Base-by-base conservation (phyloP, 495 filamentous ascomycete species). In the Xylaria flabelliformis region DNA sequence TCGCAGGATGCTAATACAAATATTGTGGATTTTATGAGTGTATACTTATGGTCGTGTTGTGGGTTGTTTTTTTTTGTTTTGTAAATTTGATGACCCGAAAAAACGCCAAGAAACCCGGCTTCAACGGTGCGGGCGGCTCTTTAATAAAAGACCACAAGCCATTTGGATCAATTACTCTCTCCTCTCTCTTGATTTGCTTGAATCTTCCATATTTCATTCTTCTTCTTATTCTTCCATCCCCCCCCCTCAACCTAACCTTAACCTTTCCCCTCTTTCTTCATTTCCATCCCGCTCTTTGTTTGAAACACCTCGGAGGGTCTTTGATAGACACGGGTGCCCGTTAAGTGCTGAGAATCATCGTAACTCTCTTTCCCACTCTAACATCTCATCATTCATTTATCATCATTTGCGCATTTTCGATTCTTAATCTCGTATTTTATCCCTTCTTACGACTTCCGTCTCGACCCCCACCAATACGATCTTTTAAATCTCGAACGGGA, bases 261-360 rank as follows among this genome's bases (percentile, higher is more conserved):
- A 39, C 1, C 17, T 48, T 42, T 48, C 41, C 19, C 50, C 34
- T 44, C 56, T 46, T 71, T 64, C 34, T 66, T 58, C 51, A 58
- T 50, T 66, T 71, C 39, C 19, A 56, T 71, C 58, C 68, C 68
- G 44, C 29, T 46, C 69, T 64, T 71, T 71, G 58, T 53, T 64
- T 50, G 44, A 64, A 71, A 71, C 46, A 64, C 9, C 55, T 61
- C 55, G 55, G 67, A 62, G 55, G 17, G 55, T 50, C 67, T 70
- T 70, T 70, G 51, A 69, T 29, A 58, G 67, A 61, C 67, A 69
- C 67, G 41, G 53, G 64, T 39, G 32, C 19, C 1, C 21, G n/a
- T 67, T 55, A 50, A 41, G 67, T 59, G 26, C 26, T 69, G 53
- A 34, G 41, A 48, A 7, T 8, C 59, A 69, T 29, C 19, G 53